A percentile compares a stretch with the other conserved stretches of the same genome.
Conservation (phyloP, 352 stramenopile species). For the Phytophthora agathidicida region DNA sequence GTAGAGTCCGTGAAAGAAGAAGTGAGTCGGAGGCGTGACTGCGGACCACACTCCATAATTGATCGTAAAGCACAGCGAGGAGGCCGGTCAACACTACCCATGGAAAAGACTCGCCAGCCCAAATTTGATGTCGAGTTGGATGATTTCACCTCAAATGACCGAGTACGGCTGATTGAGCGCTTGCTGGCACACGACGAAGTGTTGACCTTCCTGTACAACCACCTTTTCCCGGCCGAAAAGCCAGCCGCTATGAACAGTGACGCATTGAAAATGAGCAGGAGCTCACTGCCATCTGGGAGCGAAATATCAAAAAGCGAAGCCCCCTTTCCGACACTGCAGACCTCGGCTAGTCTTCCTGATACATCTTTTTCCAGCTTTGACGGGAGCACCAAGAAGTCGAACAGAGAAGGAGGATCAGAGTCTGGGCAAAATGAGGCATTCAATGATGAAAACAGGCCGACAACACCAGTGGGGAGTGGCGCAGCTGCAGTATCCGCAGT, state of each 20-base stretch:
- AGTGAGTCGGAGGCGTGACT: constrained; percentile 49
- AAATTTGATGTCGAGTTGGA: constrained; percentile 54
- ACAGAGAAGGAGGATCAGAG: constrained; percentile 5
- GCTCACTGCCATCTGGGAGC: constrained; percentile 6
- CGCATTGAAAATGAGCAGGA: constrained; percentile 18
- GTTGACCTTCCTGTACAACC: constrained; percentile 71
- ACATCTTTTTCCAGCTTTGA: constrained; percentile 29
- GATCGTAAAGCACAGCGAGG: constrained; percentile 25
- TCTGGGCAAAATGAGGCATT: constrained; percentile 3
- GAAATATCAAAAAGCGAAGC: constrained; percentile 1
- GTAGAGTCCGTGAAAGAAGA: constrained; percentile 87
- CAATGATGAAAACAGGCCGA: constrained; percentile 17
- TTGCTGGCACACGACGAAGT: constrained; percentile 85
- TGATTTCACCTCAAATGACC: constrained; percentile 73
- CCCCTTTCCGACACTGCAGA: constrained; percentile 18
- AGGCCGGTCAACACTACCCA: neutral
- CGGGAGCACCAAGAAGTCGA: constrained; percentile 15
- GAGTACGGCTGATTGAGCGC: constrained; percentile 75
- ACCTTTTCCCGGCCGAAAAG: constrained; percentile 66
- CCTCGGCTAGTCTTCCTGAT: constrained; percentile 32
- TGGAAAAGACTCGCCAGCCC: constrained; percentile 19
- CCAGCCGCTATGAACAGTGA: constrained; percentile 6
- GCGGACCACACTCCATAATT: constrained; percentile 3
- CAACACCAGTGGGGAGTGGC: constrained; percentile 43
- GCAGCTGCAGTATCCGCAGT: constrained; percentile 46